Evolutionary conservation across 1,284 basidiomycete species (phyloP).

Genomic region (Sanguinoderma infundibulare): DNA sequence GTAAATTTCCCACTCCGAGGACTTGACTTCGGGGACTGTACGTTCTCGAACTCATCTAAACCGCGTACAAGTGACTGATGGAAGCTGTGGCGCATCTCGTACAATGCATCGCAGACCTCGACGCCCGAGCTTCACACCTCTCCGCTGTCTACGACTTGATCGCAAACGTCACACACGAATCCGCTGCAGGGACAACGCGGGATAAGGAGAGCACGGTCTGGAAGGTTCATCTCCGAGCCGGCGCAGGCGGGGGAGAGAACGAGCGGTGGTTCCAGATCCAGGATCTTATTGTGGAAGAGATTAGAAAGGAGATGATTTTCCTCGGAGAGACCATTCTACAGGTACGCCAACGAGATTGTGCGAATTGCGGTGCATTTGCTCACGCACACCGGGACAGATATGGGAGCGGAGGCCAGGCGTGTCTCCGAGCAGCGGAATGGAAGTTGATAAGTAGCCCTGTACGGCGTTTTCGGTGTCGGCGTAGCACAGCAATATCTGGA

Average conservation of each 20-base stretch:
- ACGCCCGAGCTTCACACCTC: constrained; percentile 61
- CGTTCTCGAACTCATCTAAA: constrained; percentile 35
- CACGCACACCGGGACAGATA: constrained; percentile 48
- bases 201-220: constrained; percentile 89
- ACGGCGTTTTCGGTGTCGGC: not conserved
- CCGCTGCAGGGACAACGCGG: constrained; percentile 90
- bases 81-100: not conserved
- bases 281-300: constrained; percentile 95
- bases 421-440: constrained; percentile 29
- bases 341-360: constrained; percentile 46
- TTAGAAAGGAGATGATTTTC: constrained; percentile 97
- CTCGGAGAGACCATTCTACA: constrained; percentile 96
- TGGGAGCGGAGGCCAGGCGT: constrained; percentile 59
- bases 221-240: constrained; percentile 90
- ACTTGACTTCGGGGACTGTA: constrained; percentile 90
- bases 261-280: constrained; percentile 98
- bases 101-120: constrained; percentile 63
- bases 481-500: not conserved
- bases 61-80: not conserved
- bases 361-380: constrained; percentile 1
- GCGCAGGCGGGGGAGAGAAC: constrained; percentile 76
- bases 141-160: constrained; percentile 90
- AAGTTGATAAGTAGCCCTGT: constrained; percentile 24
- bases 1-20: constrained; percentile 96
- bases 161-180: constrained; percentile 95